Base-by-base conservation (phyloP, 345 rosid genomes). In the Pugionium cornutum region DNA sequence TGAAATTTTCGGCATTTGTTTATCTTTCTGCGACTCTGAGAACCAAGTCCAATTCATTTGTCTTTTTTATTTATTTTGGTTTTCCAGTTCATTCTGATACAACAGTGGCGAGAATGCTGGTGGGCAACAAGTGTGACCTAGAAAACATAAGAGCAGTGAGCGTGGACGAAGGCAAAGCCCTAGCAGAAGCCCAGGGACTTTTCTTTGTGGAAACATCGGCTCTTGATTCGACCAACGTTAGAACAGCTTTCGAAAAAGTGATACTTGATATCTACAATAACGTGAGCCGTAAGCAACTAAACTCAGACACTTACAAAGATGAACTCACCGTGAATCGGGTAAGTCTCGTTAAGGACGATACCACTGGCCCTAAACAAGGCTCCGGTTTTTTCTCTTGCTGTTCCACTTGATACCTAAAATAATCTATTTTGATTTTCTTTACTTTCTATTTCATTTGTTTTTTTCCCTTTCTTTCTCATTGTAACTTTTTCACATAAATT, bases 121-220 rank as follows among this genome's bases (percentile, higher is more conserved):
- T 91, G 6, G 98, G 98, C 4, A 91, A 91, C 85, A 91, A 91
- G 66, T 72, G 83, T 35, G 98, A 92, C 73, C 66, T 92, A 59
- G 90, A 80, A 60, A 79, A 69, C 58, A 87, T 85, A 35, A 77
- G 95, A 68, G 88, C 85, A 45, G 92, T 91, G 46, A 83, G 83
- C 40, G 73, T 76, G 1, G 95, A 89, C 7, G 96, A 91, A 76
- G 98, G 95, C 28, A 91, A 83, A 71, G 74, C 62, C 33, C 73
- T 91, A 18, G 96, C 96, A 0, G 95, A 89, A 83, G 75, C 76
- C 1, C 80, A 89, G 39, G 91, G 87, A 9, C 63, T 91, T 33
- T 89, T 89, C 79, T 91, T 91, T 81, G 86, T 91, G 86, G 95
- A 91, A 68, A 91, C 96, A 46, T 91, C 98, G 2, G 92, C 98